Evolutionary conservation across 768 basidiomycete species (phyloP).

Genomic region (Rhodotorula kratochvilovae): DNA sequence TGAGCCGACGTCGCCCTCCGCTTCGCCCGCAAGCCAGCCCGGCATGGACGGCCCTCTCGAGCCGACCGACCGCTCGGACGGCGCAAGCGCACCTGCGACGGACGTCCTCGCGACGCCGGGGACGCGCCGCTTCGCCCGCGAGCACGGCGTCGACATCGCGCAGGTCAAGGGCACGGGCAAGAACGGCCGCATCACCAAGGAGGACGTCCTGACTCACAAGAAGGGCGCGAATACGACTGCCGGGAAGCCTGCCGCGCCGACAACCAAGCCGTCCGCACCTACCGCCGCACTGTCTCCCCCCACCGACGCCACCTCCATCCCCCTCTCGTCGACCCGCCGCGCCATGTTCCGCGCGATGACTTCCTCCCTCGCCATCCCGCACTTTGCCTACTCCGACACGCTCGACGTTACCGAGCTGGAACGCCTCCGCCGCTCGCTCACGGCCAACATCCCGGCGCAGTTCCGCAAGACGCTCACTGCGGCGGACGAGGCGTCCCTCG

Average conservation of each 20-base stretch:
- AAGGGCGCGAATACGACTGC: neutral
- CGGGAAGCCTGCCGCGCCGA: neutral
- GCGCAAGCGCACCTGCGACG: neutral
- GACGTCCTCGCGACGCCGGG: slow-evolving; percentile 68
- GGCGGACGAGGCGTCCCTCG: neutral
- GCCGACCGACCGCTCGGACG: neutral
- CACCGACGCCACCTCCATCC: neutral
- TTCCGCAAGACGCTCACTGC: slow-evolving; percentile 19
- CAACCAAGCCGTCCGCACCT: too few relatives aligned
- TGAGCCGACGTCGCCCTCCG: neutral
- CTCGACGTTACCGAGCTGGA: slow-evolving; percentile 39
- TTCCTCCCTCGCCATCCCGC: slow-evolving; percentile 70
- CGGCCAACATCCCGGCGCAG: slow-evolving; percentile 13
- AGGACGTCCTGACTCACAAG: slow-evolving; percentile 53
- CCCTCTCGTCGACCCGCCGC: slow-evolving; percentile 65
- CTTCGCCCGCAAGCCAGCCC: slow-evolving; percentile 4
- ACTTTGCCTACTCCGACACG: slow-evolving; percentile 59
- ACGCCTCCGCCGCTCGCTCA: slow-evolving; percentile 29
- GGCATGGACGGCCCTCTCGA: neutral
- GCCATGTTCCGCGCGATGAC: slow-evolving; percentile 89
- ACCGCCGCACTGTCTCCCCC: neutral
- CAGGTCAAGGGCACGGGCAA: slow-evolving; percentile 68
- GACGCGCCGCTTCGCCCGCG: slow-evolving; percentile 69
- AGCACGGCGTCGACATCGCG: slow-evolving; percentile 60
- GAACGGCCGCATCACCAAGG: slow-evolving; percentile 67